phyloP scores from a whole-genome alignment of 2,329 filamentous ascomycete species.

The Sporothrix schenckii region DNA sequence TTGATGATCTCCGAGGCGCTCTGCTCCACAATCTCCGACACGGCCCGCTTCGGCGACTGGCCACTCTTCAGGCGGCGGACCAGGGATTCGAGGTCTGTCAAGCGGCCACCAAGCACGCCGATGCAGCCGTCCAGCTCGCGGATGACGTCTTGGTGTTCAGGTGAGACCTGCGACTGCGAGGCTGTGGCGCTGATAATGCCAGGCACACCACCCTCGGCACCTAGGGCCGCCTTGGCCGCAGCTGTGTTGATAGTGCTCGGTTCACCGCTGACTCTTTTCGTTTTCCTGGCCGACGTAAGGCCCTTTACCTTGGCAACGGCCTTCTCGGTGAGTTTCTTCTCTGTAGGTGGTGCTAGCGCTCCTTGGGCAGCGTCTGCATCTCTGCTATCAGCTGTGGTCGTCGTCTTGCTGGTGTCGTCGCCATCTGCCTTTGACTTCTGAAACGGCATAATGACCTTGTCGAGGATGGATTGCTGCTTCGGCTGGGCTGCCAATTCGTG shows the following conservation, averaged over 20 bases:
- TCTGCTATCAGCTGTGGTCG: neutral
- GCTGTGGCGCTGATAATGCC: neutral
- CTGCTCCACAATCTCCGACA: constrained; percentile 86
- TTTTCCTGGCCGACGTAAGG: neutral
- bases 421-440: constrained; percentile 24
- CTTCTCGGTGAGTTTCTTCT: neutral
- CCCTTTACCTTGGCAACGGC: neutral
- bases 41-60: constrained; percentile 77
- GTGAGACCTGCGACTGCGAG: neutral
- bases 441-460: constrained; percentile 30
- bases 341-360: neutral
- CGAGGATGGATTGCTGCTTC: constrained; percentile 26
- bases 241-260: constrained; percentile 28
- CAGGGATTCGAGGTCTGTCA: constrained; percentile 95
- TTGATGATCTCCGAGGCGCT: constrained; percentile 89
- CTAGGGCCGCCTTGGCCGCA: constrained; percentile 28
- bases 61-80: constrained; percentile 87
- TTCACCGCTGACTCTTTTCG: neutral
- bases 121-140: constrained; percentile 80
- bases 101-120: constrained; percentile 77
- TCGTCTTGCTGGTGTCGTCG: neutral
- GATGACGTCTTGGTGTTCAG: constrained; percentile 51
- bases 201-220: constrained; percentile 9
- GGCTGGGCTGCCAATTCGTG: neutral
- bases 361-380: neutral